Evolutionary conservation across 176 grass and related monocot species (phyloP).

Genomic region (Triticum turgidum): DNA sequence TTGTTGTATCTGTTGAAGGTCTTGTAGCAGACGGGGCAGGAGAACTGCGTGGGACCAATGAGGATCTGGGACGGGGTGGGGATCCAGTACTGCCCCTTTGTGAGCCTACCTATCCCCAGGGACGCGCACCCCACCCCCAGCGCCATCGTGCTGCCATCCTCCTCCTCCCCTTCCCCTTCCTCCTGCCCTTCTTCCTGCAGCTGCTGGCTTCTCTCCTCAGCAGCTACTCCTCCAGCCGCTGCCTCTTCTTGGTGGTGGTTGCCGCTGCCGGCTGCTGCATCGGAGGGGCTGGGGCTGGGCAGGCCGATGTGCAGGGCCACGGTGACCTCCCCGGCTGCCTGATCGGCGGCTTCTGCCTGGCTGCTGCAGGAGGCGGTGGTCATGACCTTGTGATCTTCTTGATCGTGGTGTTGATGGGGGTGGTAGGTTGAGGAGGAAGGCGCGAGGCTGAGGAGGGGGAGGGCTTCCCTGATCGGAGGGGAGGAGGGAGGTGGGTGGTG

Average conservation of each 20-base stretch:
- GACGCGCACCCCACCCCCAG: conserved; percentile 54
- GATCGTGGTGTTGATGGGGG: not conserved
- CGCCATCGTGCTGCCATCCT: conserved; percentile 6
- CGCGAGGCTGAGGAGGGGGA: conserved; percentile 66
- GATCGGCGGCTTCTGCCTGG: conserved; percentile 4
- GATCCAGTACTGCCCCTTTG: conserved; percentile 89
- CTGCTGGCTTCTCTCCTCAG: not conserved
- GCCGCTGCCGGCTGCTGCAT: not conserved
- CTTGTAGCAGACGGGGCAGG: conserved; percentile 83
- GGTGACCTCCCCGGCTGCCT: conserved; percentile 48
- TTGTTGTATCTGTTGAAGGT: conserved; percentile 96
- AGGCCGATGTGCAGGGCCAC: conserved; percentile 81
- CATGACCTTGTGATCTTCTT: conserved; percentile 20
- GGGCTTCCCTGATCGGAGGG: conserved; percentile 69
- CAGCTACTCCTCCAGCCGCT: not conserved
- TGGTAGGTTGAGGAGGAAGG: conserved; percentile 18
- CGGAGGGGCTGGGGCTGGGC: conserved; percentile 44
- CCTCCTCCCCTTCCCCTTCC: conserved; percentile 11
- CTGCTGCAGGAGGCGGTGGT: not conserved
- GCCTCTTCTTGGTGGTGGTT: not conserved
- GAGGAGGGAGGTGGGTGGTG: conserved; percentile 50
- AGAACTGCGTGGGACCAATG: conserved; percentile 88
- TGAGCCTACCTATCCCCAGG: conserved; percentile 66
- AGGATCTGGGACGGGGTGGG: conserved; percentile 89
- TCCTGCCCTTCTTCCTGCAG: not conserved